Evolutionary conservation across 192 early-diverging fungal genomes (phyloP).

Genomic region (Jimgerdemannia flammicorona): DNA sequence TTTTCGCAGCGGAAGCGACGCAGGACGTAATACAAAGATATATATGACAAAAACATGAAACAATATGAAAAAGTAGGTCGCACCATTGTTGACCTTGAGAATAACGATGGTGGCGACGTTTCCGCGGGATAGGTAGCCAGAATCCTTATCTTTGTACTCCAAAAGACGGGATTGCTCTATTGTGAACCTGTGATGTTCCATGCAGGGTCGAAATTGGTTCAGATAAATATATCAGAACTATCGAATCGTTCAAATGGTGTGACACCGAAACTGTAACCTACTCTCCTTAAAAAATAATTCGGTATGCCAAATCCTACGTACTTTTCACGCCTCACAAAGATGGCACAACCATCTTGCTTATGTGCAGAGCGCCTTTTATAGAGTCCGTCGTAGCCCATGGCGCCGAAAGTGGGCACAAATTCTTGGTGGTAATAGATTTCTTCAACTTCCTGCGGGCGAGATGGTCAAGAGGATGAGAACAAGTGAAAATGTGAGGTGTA

Average conservation of each 20-base stretch:
- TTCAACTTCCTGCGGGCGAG: neutral
- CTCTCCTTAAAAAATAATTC: too few species aligned
- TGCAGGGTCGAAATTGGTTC: neutral
- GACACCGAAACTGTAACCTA: too few species aligned
- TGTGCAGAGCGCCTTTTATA: neutral
- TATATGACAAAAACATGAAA: neutral
- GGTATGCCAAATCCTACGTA: neutral
- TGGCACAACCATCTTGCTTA: neutral
- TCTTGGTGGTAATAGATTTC: neutral
- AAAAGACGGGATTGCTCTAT: neutral
- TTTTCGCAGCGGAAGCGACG: too few species aligned
- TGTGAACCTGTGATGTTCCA: neutral
- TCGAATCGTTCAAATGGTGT: too few species aligned
- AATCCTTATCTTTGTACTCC: neutral
- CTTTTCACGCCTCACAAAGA: neutral
- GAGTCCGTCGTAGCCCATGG: neutral
- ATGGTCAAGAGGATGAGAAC: neutral
- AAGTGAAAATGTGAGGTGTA: neutral
- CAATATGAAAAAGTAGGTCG: neutral
- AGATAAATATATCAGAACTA: neutral
- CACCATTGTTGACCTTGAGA: neutral
- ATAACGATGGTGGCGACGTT: constrained; percentile 2
- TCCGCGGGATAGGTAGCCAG: neutral
- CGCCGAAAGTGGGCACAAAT: neutral
- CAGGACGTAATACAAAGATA: neutral